A percentile compares a stretch with the other conserved stretches of the same genome.
Conservation (phyloP, 192 early-diverging fungal species). For the Backusella morwellensis region DNA sequence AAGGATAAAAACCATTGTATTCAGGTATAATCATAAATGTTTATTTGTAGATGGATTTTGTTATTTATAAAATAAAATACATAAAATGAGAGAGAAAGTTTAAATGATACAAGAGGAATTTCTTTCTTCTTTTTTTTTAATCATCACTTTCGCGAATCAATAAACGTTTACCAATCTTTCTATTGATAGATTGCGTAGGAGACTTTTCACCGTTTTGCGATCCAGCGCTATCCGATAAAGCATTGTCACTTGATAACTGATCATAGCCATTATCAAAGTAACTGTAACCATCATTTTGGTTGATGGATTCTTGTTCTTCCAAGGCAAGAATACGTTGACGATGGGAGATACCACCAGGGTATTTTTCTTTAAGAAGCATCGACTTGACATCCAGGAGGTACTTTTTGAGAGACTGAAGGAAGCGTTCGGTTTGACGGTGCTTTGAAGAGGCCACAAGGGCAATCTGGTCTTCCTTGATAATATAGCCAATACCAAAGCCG, state of each 20-base stretch:
- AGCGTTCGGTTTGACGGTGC: constrained; percentile 46
- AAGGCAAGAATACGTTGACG: constrained; percentile 28
- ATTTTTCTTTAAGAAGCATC: constrained; percentile 37
- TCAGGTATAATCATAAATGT: background rate
- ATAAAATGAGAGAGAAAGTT: background rate
- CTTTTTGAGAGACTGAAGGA: constrained; percentile 38
- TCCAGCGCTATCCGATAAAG: background rate
- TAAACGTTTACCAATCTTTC: constrained; percentile 29
- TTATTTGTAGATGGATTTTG: background rate
- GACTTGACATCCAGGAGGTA: constrained; percentile 39
- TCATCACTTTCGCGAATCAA: constrained; percentile 22
- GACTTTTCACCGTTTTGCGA: constrained; percentile 15
- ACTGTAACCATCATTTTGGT: constrained; percentile 36
- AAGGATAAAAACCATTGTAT: background rate
- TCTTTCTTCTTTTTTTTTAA: background rate
- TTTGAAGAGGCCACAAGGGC: constrained; percentile 48
- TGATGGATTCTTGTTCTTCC: constrained; percentile 23
- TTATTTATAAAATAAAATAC: background rate
- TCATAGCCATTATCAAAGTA: constrained; percentile 45
- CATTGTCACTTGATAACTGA: background rate
- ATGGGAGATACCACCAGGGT: constrained; percentile 28
- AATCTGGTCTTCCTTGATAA: constrained; percentile 55
- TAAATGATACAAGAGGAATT: background rate
- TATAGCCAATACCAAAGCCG: constrained; percentile 87
- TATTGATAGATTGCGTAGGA: background rate